These are phyloP conservation scores for Xylaria grammica DNA, from an alignment of 495 filamentous ascomycete genomes.

Conservation along the genomic window DNA sequence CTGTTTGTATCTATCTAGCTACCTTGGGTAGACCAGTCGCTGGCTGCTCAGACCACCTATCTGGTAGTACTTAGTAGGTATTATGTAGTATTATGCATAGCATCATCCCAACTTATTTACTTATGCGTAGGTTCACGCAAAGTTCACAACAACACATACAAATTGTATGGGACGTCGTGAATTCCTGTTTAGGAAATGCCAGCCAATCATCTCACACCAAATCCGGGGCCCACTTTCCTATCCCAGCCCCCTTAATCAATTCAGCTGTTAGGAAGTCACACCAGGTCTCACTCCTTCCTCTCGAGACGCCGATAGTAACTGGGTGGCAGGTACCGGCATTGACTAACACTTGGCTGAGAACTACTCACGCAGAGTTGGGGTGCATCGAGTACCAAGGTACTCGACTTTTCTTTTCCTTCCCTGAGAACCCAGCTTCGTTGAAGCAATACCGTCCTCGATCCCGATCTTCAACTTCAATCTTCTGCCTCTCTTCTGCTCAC, in stretches of 20 bases:
- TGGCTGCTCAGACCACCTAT: too few species aligned
- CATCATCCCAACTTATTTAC: not conserved
- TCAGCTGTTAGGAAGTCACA: not conserved
- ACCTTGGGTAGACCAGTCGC: too few species aligned
- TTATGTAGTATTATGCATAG: too few species aligned
- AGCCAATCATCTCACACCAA: slow-evolving; percentile 29
- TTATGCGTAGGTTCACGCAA: slow-evolving; percentile 12
- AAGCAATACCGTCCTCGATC: not conserved
- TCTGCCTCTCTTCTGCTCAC: too few species aligned
- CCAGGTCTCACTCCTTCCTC: slow-evolving; percentile 19
- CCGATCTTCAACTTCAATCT: too few species aligned
- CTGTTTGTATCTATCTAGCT: too few species aligned
- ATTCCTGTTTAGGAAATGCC: slow-evolving; percentile 25
- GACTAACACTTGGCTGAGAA: slow-evolving; percentile 21
- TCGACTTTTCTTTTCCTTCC: not conserved
- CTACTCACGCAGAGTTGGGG: not conserved
- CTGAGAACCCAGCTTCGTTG: not conserved
- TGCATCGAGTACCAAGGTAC: not conserved
- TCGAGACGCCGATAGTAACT: slow-evolving; percentile 31
- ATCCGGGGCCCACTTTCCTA: slow-evolving; percentile 9
- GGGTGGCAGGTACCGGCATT: not conserved
- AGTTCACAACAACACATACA: slow-evolving; percentile 23
- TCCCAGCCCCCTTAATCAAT: not conserved
- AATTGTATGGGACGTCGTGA: slow-evolving; percentile 28
- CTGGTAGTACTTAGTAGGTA: too few species aligned